Percentiles rank a stretch among this genome's conserved stretches.
These are phyloP conservation scores for Crucibulum cyathiforme DNA, from an alignment of 1,284 basidiomycete species.

Conservation along the genomic window DNA sequence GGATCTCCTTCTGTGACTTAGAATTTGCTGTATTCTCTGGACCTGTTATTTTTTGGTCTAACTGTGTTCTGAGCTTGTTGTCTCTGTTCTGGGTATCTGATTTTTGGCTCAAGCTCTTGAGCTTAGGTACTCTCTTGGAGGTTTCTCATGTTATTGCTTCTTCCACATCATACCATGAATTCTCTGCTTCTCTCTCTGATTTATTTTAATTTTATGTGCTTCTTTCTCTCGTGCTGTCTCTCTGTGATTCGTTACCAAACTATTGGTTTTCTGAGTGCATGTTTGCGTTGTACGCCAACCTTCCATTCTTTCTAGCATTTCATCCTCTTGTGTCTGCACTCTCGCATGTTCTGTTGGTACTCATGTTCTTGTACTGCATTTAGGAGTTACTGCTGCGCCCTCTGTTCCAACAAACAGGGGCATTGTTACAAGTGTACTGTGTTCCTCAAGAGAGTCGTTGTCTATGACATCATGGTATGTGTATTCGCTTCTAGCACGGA, in stretches of 20 bases:
- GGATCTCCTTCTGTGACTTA: too few relatives aligned
- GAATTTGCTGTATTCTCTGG: too few relatives aligned
- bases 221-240: background rate
- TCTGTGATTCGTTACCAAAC: background rate
- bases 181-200: too few relatives aligned
- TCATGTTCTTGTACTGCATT: background rate
- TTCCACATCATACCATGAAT: too few relatives aligned
- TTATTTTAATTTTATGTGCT: background rate
- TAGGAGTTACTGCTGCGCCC: conserved; percentile 4
- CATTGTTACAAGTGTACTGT: conserved; percentile 5
- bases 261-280: background rate
- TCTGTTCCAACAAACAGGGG: conserved; percentile 17
- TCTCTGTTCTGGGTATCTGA: too few relatives aligned
- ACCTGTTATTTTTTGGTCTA: too few relatives aligned
- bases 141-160: too few relatives aligned
- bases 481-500: conserved; percentile 20
- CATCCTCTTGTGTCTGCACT: background rate
- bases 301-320: background rate
- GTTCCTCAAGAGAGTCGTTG: conserved; percentile 8
- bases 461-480: conserved; percentile 21
- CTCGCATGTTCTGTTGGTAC: background rate
- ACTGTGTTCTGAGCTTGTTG: too few relatives aligned
- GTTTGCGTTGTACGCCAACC: background rate
- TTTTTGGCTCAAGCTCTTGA: too few relatives aligned
- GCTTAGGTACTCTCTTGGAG: too few relatives aligned